These are phyloP conservation scores for Lepiota brunneoincarnata DNA, from an alignment of 768 basidiomycete species.

Conservation along the genomic window DNA sequence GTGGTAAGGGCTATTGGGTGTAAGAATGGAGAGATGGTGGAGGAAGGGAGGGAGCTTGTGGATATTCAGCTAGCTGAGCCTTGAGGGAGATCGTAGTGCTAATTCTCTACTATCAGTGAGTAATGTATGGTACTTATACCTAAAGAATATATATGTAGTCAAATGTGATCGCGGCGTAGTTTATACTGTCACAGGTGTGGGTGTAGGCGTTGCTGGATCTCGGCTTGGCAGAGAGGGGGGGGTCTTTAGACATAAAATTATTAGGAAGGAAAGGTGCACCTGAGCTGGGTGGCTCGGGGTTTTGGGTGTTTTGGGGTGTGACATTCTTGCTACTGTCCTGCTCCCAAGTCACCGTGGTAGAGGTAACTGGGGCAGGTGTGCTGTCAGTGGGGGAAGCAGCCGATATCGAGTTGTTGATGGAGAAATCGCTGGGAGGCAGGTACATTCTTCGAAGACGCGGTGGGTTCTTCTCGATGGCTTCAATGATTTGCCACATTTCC, in stretches of 20 bases:
- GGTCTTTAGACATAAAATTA: slow-evolving; percentile 18
- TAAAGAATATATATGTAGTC: too few relatives aligned
- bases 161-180: too few relatives aligned
- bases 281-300: slow-evolving; percentile 55
- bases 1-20: slow-evolving; percentile 72
- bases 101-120: not conserved
- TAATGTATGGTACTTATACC: not conserved
- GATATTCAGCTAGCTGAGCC: slow-evolving; percentile 51
- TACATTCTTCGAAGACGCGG: slow-evolving; percentile 33
- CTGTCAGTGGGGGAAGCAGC: too few relatives aligned
- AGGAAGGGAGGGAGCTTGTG: slow-evolving; percentile 79
- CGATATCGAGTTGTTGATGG: not conserved
- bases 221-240: not conserved
- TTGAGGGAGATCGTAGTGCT: not conserved
- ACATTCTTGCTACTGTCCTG: slow-evolving; percentile 10
- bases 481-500: slow-evolving; percentile 55
- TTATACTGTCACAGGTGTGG: not conserved
- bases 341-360: not conserved
- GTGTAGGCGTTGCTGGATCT: slow-evolving; percentile 4
- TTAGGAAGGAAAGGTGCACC: slow-evolving; percentile 50
- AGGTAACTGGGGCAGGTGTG: not conserved
- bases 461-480: slow-evolving; percentile 46
- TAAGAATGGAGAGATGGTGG: slow-evolving; percentile 87
- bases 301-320: slow-evolving; percentile 54
- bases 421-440: slow-evolving; percentile 21